A percentile compares a stretch with the other conserved stretches of the same genome.
Evolutionary conservation across 2,329 filamentous ascomycete species (phyloP).

Genomic region (Claviceps citrina): DNA sequence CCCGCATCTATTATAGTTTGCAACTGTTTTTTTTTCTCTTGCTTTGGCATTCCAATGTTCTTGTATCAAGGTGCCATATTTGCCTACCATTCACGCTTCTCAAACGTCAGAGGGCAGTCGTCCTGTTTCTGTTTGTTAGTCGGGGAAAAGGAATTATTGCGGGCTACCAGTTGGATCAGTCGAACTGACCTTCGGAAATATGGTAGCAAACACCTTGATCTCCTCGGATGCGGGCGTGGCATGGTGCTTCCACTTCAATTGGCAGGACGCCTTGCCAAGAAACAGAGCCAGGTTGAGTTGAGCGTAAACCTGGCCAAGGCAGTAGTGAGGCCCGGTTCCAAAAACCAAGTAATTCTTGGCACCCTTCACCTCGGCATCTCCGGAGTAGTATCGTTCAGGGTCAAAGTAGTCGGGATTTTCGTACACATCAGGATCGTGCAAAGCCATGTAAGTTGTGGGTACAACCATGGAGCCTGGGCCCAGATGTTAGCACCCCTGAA

Average conservation of each 20-base stretch:
- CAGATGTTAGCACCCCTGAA: background rate
- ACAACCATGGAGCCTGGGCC: slow-evolving; percentile 70
- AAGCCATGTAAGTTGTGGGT: slow-evolving; percentile 75
- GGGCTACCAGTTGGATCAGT: background rate
- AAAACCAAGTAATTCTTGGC: slow-evolving; percentile 96
- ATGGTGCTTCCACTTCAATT: slow-evolving; percentile 81
- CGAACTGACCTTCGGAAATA: slow-evolving; percentile 76
- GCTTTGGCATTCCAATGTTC: too few relatives aligned
- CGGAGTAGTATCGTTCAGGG: slow-evolving; percentile 80
- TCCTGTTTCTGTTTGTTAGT: slow-evolving; percentile 36
- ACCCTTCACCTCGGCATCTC: slow-evolving; percentile 71
- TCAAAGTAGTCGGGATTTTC: slow-evolving; percentile 77
- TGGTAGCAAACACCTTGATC: slow-evolving; percentile 96
- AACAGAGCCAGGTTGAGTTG: slow-evolving; percentile 77
- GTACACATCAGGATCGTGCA: slow-evolving; percentile 87
- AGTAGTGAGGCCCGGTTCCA: slow-evolving; percentile 91
- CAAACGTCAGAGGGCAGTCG: slow-evolving; percentile 67
- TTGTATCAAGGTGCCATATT: slow-evolving; percentile 1
- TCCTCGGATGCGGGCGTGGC: slow-evolving; percentile 73
- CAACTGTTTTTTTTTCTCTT: too few relatives aligned
- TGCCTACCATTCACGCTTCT: slow-evolving; percentile 31
- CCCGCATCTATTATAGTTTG: too few relatives aligned
- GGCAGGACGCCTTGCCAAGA: slow-evolving; percentile 76
- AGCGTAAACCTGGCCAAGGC: slow-evolving; percentile 84
- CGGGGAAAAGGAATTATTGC: background rate